Evolutionary conservation across 2,329 filamentous ascomycete genomes (phyloP).

Genomic region (Tolypocladium ovalisporum): DNA sequence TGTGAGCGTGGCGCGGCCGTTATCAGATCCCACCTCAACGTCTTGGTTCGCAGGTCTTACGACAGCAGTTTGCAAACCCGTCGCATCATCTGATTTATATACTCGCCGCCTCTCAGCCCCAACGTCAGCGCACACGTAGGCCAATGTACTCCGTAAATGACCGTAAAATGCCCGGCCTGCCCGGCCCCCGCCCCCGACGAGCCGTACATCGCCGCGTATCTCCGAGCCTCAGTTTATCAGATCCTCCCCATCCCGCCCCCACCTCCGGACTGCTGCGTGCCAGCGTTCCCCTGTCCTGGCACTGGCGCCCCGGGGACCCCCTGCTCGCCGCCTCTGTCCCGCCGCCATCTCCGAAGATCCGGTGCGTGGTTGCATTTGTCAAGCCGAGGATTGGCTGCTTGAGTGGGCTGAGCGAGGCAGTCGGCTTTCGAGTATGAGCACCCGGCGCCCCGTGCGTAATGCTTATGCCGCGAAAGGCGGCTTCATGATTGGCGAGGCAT

Average conservation of each 20-base stretch:
- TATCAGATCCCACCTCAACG: conserved; percentile 2
- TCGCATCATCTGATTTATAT: neutral
- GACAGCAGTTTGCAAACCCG: neutral
- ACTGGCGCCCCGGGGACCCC: too few species aligned
- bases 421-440: too few species aligned
- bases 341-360: neutral
- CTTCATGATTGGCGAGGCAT: neutral
- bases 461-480: neutral
- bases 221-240: conserved; percentile 5
- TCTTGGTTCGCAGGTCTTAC: neutral
- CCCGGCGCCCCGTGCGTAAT: neutral
- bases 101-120: neutral
- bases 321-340: neutral
- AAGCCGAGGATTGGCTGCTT: neutral
- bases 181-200: neutral
- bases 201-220: conserved; percentile 6
- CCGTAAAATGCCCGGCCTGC: neutral
- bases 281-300: neutral
- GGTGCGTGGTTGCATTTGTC: neutral
- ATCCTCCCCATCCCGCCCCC: neutral
- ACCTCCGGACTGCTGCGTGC: neutral
- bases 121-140: neutral
- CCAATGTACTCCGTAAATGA: neutral
- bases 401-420: too few species aligned
- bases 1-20: neutral